These are phyloP conservation scores for Zygotorulaspora sp. DNA, from an alignment of 805 yeast species.

Conservation along the genomic window DNA sequence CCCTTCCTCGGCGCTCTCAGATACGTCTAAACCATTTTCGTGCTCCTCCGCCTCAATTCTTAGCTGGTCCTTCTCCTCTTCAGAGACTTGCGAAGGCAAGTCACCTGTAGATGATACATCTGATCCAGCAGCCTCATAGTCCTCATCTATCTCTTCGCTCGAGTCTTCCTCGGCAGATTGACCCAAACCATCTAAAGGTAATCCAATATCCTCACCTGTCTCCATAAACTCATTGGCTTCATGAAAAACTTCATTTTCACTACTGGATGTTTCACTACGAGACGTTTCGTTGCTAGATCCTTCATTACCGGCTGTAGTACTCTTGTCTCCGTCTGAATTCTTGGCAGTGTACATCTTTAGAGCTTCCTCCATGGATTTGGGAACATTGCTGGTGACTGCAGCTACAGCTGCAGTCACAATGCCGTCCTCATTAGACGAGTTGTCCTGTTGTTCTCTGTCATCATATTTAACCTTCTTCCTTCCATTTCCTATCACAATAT, in stretches of 20 bases:
- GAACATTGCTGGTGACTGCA: slow-evolving; percentile 55
- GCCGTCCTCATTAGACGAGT: not conserved
- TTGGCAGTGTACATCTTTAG: slow-evolving; percentile 36
- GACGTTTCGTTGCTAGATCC: not conserved
- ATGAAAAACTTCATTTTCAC: slow-evolving; percentile 21
- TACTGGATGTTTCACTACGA: not conserved
- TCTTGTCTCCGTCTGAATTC: not conserved
- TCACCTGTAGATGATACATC: slow-evolving; percentile 9
- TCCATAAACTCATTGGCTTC: slow-evolving; percentile 27
- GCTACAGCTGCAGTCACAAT: slow-evolving; percentile 25
- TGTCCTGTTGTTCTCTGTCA: slow-evolving; percentile 32
- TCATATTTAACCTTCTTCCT: slow-evolving; percentile 5
- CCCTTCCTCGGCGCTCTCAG: too few species aligned
- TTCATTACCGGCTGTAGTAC: not conserved
- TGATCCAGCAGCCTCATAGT: slow-evolving; percentile 22
- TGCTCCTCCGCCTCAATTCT: slow-evolving; percentile 22
- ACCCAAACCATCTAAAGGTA: slow-evolving; percentile 24
- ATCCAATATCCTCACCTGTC: slow-evolving; percentile 29
- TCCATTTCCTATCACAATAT: slow-evolving; percentile 39
- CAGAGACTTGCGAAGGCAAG: slow-evolving; percentile 26
- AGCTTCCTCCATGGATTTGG: slow-evolving; percentile 47
- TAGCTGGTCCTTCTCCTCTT: slow-evolving; percentile 29
- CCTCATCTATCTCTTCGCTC: slow-evolving; percentile 34
- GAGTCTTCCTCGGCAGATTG: slow-evolving; percentile 32
- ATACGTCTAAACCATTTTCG: too few species aligned